A percentile compares a stretch with the other conserved stretches of the same genome.
Conservation (phyloP, 805 yeast genomes). For the Debaryomyces tyrocola region DNA sequence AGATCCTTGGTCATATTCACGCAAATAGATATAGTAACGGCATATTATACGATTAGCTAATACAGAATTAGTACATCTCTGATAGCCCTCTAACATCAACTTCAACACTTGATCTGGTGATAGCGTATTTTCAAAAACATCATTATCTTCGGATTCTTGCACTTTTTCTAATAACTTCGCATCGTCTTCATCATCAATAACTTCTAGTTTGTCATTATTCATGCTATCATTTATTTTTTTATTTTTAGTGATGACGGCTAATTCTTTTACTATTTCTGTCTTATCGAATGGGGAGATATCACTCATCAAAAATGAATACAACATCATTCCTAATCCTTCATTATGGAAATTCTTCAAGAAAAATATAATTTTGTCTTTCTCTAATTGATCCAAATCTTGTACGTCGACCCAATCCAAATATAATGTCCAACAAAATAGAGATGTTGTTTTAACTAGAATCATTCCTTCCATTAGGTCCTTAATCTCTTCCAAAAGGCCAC, state of each 20-base stretch:
- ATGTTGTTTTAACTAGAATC: constrained; percentile 64
- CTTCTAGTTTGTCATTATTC: constrained; percentile 1
- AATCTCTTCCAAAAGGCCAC: constrained; percentile 40
- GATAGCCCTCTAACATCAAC: constrained; percentile 52
- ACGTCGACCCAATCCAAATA: constrained; percentile 76
- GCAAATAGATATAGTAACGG: constrained; percentile 55
- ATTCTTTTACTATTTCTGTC: constrained; percentile 19
- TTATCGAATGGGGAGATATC: constrained; percentile 64
- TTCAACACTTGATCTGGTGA: constrained; percentile 53
- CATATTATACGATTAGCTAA: constrained; percentile 68
- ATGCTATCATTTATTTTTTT: constrained; percentile 6
- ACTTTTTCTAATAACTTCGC: constrained; percentile 15
- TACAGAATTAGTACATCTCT: constrained; percentile 41
- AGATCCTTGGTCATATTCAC: constrained; percentile 64
- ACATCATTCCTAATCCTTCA: constrained; percentile 60
- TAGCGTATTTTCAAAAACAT: constrained; percentile 12
- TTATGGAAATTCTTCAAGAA: constrained; percentile 57
- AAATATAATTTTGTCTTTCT: constrained; percentile 40
- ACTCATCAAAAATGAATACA: constrained; percentile 65
- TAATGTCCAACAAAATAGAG: constrained; percentile 67
- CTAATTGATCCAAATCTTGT: constrained; percentile 47
- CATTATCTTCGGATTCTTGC: constrained; percentile 14
- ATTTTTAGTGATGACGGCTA: constrained; percentile 13
- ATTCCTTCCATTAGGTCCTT: constrained; percentile 65
- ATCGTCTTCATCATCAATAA: constrained; percentile 12